phyloP scores from a whole-genome alignment of 1,284 basidiomycete species.

The Irpex rosettiformis region DNA sequence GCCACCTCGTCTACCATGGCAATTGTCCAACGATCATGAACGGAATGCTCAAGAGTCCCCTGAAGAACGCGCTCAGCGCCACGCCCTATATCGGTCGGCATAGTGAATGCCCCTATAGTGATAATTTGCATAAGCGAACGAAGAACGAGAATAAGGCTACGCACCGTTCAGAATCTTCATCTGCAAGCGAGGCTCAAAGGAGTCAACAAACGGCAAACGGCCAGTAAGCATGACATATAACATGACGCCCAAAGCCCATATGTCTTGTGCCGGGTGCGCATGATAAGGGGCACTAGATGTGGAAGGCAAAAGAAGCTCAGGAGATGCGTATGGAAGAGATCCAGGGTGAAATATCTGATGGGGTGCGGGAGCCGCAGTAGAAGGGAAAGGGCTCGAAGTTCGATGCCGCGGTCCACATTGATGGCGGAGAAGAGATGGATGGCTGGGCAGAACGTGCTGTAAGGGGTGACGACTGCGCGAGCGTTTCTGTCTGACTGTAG shows the following conservation, averaged over 20 bases:
- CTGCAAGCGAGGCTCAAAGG: slow-evolving; percentile 85
- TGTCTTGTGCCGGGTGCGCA: slow-evolving; percentile 75
- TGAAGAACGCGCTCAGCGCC: slow-evolving; percentile 70
- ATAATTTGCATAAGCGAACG: slow-evolving; percentile 8
- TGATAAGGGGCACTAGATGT: slow-evolving; percentile 27
- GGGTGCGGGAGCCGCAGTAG: slow-evolving; percentile 25
- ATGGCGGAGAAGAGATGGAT: slow-evolving; percentile 34
- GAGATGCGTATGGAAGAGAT: slow-evolving; percentile 87
- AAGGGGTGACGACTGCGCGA: slow-evolving; percentile 21
- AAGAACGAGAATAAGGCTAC: slow-evolving; percentile 22
- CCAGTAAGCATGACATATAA: slow-evolving; percentile 83
- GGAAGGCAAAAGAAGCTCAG: slow-evolving; percentile 61
- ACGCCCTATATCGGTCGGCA: slow-evolving; percentile 57
- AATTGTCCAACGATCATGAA: slow-evolving; percentile 68
- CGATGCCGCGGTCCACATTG: slow-evolving; percentile 49
- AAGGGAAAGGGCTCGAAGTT: slow-evolving; percentile 51
- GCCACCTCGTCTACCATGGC: slow-evolving; percentile 71
- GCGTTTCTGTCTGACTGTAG: slow-evolving; percentile 13
- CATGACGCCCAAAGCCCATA: slow-evolving; percentile 91
- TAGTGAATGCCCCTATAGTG: slow-evolving; percentile 51
- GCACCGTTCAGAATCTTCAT: slow-evolving; percentile 87
- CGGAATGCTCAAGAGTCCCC: slow-evolving; percentile 70
- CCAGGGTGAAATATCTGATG: slow-evolving; percentile 65
- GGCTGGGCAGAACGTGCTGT: slow-evolving; percentile 26
- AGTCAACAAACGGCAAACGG: slow-evolving; percentile 77